Evolutionary conservation across 2,329 filamentous ascomycete species (phyloP), one percentile per base, ranked within the genome.

Genomic region (Colletotrichum plurivorum): DNA sequence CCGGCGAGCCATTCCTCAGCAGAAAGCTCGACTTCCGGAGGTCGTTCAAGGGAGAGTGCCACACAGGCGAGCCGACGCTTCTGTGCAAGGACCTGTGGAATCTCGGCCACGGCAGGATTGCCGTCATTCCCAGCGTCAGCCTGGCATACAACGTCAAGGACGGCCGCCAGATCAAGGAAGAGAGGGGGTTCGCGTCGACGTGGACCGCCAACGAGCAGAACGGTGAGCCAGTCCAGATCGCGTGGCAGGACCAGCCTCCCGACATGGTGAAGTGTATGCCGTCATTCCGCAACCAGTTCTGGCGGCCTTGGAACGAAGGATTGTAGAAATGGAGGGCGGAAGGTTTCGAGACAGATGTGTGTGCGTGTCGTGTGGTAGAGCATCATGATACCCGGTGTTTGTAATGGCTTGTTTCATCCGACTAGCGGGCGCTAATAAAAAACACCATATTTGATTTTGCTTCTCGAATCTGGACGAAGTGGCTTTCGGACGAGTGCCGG

Each of bases 41-140:
- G 3, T 73, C 63, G 39, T 66, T 63, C 36, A 22, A 74, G 20
- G 78, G 75, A 12, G 88, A 90, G 73, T 90, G 88, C 65, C 78
- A 75, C 15, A 83, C 85, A 66, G 87, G 87, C 7, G 88, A 90
- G 74, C 86, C 88, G 2, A 82, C 84, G 60, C 73, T 89, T 9
- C 85, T 90, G 48, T 86, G 85, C 69, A 89, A 89, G 68, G 88
- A 90, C 69, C 66, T 90, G 71, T 90, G 87, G 85, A 79, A 73
- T 13, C 70, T 76, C 3, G 85, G 85, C 4, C 82, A 82, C 69
- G 80, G 83, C 18, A 87, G 82, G 71, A 87, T 90, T 69, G 87
- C 87, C 0, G 85, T 89, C 0, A 80, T 90, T 13, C 88, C 88
- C 0, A 82, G 80, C 3, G 83, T 90, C 3, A 89, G 87, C 71